Evolutionary conservation across 2,329 filamentous ascomycete species (phyloP), one percentile per base, ranked within the genome.

Genomic region (Diaporthe ampelina): DNA sequence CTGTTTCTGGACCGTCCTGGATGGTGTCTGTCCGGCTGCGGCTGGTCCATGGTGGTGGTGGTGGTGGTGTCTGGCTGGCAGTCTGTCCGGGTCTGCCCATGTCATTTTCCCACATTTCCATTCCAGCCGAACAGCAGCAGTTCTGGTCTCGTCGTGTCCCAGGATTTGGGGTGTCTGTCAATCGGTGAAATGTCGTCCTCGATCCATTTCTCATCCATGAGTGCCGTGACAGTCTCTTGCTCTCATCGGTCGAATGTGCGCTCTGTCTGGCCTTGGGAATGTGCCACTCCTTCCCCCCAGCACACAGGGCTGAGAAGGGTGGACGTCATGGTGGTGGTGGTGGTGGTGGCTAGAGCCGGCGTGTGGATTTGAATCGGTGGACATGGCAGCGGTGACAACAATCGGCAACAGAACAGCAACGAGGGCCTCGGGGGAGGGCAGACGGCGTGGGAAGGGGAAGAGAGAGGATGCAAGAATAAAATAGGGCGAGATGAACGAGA

Each of bases 401-500:
- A 26, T 67, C 32, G 26, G 56, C 61, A 37, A 37, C n/a, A 74
- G 17, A 58, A 69, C 71, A 69, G 17, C 61, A 35, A 40, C 48
- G 40, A 71, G 61, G 24, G 29, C 52, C 32, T 19, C 57, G 71
- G 37, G 26, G 58, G 72, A 72, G 72, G 58, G 58, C 54, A 75
- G 70, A 75, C 68, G 67, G 72, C 48, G 67, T 50, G 73, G 45
- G 11, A 61, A 59, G 75, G 50, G 69, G 75, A 72, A 76, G 70
- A 72, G 63, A 73, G 73, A 61, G 75, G 74, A 74, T 70, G 72
- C 74, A 74, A 75, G 56, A 76, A 75, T 76, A 71, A 77, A 73
- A 78, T 78, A 77, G 73, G 75, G 76, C 78, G 70, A 77, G 77
- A 79, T 78, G 29, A 61, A 71, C 32, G 29, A 59, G 69, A 61